These are phyloP conservation scores for Eimeria falciformis DNA, from an alignment of 169 alveolate genomes.

Conservation along the genomic window DNA sequence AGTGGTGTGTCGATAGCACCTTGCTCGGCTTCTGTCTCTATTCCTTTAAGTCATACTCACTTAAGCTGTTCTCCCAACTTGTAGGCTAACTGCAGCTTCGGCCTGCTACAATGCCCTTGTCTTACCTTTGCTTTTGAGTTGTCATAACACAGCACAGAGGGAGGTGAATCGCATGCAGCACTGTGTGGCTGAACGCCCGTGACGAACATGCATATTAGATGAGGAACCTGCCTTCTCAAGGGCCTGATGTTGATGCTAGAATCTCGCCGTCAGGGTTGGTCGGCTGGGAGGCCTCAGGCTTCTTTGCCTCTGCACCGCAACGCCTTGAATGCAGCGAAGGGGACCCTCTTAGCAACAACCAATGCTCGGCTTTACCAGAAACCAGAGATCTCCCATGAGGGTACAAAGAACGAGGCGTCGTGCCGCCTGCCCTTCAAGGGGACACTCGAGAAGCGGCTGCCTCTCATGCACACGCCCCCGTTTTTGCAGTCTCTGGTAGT, in stretches of 20 bases:
- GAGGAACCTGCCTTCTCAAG: not conserved
- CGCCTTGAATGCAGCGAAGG: not conserved
- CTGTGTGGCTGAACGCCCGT: no score
- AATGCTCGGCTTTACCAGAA: not conserved
- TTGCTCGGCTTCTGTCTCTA: no score
- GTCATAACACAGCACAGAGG: no score
- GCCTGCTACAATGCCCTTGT: no score
- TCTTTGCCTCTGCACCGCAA: not conserved
- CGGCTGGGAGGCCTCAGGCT: not conserved
- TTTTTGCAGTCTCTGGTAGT: constrained; percentile 20
- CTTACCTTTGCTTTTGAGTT: no score
- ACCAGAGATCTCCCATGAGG: not conserved
- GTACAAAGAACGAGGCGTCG: not conserved
- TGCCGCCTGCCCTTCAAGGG: not conserved
- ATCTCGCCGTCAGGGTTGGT: not conserved
- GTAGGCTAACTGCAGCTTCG: no score
- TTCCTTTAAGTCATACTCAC: no score
- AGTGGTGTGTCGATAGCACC: no score
- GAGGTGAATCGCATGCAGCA: no score
- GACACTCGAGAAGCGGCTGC: not conserved
- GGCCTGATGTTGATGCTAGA: constrained; percentile 16
- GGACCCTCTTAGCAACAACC: not conserved
- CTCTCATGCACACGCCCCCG: constrained; percentile 32
- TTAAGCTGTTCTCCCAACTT: no score
- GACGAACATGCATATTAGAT: no score